These are phyloP conservation scores for Yamadazyma takamatsuzukensis DNA, from an alignment of 805 yeast species.

Conservation along the genomic window DNA sequence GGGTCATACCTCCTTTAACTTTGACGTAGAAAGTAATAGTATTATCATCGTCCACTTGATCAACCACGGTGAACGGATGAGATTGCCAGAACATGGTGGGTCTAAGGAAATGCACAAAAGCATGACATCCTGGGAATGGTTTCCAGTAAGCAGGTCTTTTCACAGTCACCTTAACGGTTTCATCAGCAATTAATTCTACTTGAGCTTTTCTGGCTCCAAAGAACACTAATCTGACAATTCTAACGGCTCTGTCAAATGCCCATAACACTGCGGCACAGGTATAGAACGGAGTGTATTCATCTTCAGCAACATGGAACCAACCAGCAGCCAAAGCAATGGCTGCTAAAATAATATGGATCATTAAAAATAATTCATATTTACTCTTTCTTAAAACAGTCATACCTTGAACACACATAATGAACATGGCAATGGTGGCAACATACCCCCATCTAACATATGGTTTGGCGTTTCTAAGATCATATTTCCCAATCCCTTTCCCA, in stretches of 20 bases:
- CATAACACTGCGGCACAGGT: slow-evolving; percentile 33
- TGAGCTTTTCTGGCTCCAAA: slow-evolving; percentile 35
- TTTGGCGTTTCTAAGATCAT: slow-evolving; percentile 23
- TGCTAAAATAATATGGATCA: slow-evolving; percentile 24
- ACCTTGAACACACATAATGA: slow-evolving; percentile 22
- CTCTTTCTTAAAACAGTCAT: slow-evolving; percentile 57
- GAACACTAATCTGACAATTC: slow-evolving; percentile 25
- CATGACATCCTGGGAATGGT: slow-evolving; percentile 37
- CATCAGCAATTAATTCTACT: slow-evolving; percentile 33
- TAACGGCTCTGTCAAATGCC: slow-evolving; percentile 31
- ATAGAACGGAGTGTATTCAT: slow-evolving; percentile 19
- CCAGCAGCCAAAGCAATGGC: slow-evolving; percentile 48
- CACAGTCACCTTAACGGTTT: slow-evolving; percentile 44
- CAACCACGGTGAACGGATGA: slow-evolving; percentile 42
- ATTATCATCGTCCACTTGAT: slow-evolving; percentile 24
- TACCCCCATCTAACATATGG: slow-evolving; percentile 33
- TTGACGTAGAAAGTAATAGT: slow-evolving; percentile 46
- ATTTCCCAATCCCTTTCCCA: slow-evolving; percentile 35
- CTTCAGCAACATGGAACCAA: slow-evolving; percentile 49
- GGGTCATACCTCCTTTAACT: slow-evolving; percentile 38
- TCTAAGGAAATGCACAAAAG: slow-evolving; percentile 36
- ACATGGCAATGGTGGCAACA: slow-evolving; percentile 22
- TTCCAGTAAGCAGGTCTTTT: slow-evolving; percentile 46
- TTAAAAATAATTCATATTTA: slow-evolving; percentile 48
- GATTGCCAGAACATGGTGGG: slow-evolving; percentile 43